A percentile compares a stretch with the other conserved stretches of the same genome.
phyloP scores from a whole-genome alignment of 192 early-diverging fungal species.

The Coemansia sp. region DNA sequence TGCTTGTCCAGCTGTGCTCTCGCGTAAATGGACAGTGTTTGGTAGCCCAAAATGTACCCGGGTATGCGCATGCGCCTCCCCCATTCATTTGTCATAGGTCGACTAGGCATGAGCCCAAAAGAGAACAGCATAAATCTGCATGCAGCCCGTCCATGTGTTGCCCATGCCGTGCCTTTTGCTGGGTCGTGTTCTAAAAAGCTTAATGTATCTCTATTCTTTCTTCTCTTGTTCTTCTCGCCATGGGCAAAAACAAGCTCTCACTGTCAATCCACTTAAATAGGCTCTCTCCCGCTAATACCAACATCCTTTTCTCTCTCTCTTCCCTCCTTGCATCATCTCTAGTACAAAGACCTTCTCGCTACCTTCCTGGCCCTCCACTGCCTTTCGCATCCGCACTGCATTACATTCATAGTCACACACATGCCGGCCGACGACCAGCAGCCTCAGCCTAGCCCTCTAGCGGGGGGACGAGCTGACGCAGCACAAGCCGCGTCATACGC shows the following conservation, averaged over 20 bases:
- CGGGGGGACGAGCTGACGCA: neutral
- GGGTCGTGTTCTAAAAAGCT: neutral
- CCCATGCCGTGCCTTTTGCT: neutral
- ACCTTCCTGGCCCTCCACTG: neutral
- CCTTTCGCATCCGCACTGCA: conserved; percentile 1
- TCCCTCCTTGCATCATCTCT: neutral
- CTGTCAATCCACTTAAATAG: neutral
- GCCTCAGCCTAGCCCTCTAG: neutral
- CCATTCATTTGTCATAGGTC: conserved; percentile 1
- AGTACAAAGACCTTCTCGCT: neutral
- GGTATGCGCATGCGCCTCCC: conserved; percentile 7
- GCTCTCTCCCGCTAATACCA: neutral
- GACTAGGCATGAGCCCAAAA: neutral
- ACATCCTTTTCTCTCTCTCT: neutral
- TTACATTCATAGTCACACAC: neutral
- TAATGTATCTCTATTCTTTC: neutral
- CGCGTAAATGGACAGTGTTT: neutral
- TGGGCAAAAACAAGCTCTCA: neutral
- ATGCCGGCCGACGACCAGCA: conserved; percentile 6
- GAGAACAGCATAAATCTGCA: conserved; percentile 2
- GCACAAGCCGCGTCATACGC: conserved; percentile 10
- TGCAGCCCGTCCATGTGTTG: conserved; percentile 2
- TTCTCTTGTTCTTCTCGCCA: neutral
- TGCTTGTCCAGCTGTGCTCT: neutral
- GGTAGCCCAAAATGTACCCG: neutral